Evolutionary conservation across 768 basidiomycete species (phyloP).

Genomic region (Tulasnella calospora): DNA sequence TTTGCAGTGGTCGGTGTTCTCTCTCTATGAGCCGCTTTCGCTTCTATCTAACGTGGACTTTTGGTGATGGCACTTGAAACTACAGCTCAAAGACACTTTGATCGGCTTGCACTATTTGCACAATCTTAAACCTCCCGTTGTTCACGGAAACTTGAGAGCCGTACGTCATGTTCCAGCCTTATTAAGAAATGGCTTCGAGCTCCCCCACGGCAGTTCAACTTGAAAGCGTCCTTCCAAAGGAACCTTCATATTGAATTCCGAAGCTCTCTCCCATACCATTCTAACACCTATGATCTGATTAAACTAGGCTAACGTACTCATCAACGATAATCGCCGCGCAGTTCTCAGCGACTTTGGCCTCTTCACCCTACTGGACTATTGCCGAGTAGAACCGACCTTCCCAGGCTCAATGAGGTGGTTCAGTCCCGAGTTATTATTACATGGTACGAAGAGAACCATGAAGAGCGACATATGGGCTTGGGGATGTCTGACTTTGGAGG

Average conservation of each 20-base stretch:
- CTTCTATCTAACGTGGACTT: not conserved
- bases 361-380: not conserved
- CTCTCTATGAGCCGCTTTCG: too few relatives aligned
- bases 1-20: not conserved
- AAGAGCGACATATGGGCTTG: not conserved
- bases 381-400: not conserved
- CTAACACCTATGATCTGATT: too few relatives aligned
- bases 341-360: not conserved
- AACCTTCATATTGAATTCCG: too few relatives aligned
- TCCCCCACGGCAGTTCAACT: not conserved
- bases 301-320: too few relatives aligned
- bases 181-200: too few relatives aligned
- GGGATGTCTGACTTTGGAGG: not conserved
- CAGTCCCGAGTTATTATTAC: too few relatives aligned
- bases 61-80: not conserved
- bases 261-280: too few relatives aligned
- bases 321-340: not conserved
- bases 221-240: not conserved
- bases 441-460: not conserved
- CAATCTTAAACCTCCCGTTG: not conserved
- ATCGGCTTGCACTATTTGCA: not conserved
- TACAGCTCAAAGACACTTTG: not conserved
- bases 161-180: not conserved
- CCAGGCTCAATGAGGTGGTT: not conserved
- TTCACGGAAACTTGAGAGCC: not conserved